phyloP scores from a whole-genome alignment of 371 early-diverging fungal species.

The Batkoa obscura region DNA sequence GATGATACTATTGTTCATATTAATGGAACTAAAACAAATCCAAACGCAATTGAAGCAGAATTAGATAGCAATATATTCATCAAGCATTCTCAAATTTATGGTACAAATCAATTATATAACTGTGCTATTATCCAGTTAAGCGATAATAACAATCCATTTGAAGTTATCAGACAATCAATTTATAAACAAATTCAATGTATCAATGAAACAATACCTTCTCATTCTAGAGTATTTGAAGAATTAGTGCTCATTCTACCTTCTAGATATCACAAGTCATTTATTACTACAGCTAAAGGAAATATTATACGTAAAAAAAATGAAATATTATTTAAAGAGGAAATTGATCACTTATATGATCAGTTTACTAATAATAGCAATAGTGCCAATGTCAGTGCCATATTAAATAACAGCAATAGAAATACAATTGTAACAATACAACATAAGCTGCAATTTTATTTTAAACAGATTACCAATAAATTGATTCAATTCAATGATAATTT shows the following conservation, averaged over 20 bases:
- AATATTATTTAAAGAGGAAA: not conserved
- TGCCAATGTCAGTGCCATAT: not conserved
- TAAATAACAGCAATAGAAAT: not conserved
- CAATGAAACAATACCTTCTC: constrained; percentile 15
- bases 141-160: not conserved
- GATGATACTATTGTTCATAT: constrained; percentile 1
- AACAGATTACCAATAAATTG: not conserved
- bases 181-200: constrained; percentile 10
- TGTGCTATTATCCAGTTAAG: not conserved
- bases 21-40: not conserved
- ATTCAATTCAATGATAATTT: not conserved
- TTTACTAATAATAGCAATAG: not conserved
- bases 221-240: constrained; percentile 15
- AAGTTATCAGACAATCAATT: not conserved
- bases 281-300: constrained; percentile 16
- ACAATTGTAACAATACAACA: not conserved
- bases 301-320: not conserved
- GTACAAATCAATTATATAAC: not conserved
- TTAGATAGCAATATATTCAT: not conserved
- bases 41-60: not conserved
- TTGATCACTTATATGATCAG: not conserved
- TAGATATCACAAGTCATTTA: constrained; percentile 5
- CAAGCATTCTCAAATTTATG: not conserved
- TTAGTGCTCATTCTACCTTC: constrained; percentile 20
- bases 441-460: not conserved